A percentile compares a stretch with the other conserved stretches of the same genome.
Conservation (phyloP, 2,329 filamentous ascomycete species). For the Alternaria sp. region DNA sequence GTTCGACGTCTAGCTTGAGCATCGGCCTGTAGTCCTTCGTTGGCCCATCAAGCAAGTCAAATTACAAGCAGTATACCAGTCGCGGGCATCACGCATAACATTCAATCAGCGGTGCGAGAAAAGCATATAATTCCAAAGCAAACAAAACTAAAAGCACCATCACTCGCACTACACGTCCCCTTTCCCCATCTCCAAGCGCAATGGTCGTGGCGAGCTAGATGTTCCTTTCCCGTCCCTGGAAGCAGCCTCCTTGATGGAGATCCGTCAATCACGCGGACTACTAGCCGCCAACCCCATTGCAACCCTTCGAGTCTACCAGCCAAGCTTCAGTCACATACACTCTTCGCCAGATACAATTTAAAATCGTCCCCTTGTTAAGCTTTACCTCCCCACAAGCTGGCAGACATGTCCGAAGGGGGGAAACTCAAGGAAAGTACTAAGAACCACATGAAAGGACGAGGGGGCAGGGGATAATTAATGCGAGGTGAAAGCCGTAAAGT, state of each 20-base stretch:
- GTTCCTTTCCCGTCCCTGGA: conserved; percentile 32
- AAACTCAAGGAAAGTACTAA: conserved; percentile 41
- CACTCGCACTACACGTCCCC: conserved; percentile 10
- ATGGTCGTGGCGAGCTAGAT: conserved; percentile 34
- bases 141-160: conserved; percentile 17
- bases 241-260: conserved; percentile 31
- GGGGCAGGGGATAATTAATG: conserved; percentile 42
- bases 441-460: conserved; percentile 34
- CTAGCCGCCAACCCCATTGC: conserved; percentile 28
- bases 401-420: conserved; percentile 48
- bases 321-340: conserved; percentile 15
- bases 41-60: background rate
- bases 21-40: background rate
- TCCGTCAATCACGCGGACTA: conserved; percentile 6
- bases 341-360: conserved; percentile 42
- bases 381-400: conserved; percentile 51
- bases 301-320: conserved; percentile 28
- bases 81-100: background rate
- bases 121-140: conserved; percentile 18
- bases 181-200: conserved; percentile 21
- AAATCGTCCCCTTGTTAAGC: conserved; percentile 45
- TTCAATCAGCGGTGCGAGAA: background rate
- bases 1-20: background rate
- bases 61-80: background rate
- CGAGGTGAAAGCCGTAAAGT: conserved; percentile 33